Evolutionary conservation across 306 rosid species (phyloP).

Genomic region (Gillenia trifoliata): DNA sequence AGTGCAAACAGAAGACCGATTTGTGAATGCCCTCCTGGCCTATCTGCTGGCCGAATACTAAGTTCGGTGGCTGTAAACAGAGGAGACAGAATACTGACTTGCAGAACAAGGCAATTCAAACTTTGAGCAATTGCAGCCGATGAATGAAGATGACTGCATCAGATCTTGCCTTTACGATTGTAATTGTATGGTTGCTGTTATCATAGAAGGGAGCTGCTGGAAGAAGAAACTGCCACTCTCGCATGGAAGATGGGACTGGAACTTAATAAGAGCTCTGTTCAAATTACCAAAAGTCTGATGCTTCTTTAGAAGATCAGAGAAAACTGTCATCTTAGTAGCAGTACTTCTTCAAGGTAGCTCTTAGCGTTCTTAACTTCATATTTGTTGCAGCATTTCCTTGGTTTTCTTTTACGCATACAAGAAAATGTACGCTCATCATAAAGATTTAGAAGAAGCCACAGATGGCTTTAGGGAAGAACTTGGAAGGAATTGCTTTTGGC

Average conservation of each 20-base stretch:
- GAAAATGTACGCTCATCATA: neutral
- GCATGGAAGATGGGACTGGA: slow-evolving; percentile 16
- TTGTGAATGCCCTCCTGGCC: slow-evolving; percentile 24
- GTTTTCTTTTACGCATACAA: neutral
- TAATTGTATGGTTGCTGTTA: neutral
- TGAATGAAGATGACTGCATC: neutral
- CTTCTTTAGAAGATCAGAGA: neutral
- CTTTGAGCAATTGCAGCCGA: neutral
- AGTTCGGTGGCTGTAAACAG: slow-evolving; percentile 19
- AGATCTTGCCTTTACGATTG: slow-evolving; percentile 16
- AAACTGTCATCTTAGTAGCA: slow-evolving; percentile 1
- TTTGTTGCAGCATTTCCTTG: neutral
- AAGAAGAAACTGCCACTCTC: slow-evolving; percentile 29
- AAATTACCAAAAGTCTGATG: slow-evolving; percentile 5
- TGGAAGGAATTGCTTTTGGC: slow-evolving; percentile 4
- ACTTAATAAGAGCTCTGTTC: neutral
- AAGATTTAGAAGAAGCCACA: neutral
- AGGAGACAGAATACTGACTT: neutral
- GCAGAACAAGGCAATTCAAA: neutral
- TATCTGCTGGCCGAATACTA: slow-evolving; percentile 8
- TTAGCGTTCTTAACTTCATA: slow-evolving; percentile 22
- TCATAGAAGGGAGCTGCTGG: neutral
- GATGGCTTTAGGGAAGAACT: slow-evolving; percentile 8
- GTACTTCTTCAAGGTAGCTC: slow-evolving; percentile 28
- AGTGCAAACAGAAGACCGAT: neutral